These are phyloP conservation scores for Pterocarpus macrocarpus DNA, from an alignment of 306 rosid species.

Conservation along the genomic window DNA sequence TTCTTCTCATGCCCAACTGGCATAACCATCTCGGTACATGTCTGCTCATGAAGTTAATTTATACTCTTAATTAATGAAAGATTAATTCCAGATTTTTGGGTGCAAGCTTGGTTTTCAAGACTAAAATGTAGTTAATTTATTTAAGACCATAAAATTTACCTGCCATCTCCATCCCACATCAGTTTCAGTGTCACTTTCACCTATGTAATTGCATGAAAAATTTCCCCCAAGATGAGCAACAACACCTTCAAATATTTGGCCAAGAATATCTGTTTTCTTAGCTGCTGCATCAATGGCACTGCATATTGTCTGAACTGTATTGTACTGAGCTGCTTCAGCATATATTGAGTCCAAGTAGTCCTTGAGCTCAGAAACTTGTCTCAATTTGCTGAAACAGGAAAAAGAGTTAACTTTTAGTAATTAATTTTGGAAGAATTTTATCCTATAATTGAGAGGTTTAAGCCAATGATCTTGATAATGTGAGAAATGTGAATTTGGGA, in stretches of 20 bases:
- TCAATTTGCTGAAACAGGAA: conserved; percentile 37
- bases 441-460: too few relatives aligned
- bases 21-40: background rate
- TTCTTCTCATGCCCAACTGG: background rate
- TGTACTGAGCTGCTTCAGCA: conserved; percentile 46
- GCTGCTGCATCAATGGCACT: conserved; percentile 54
- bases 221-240: background rate
- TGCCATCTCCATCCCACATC: too few relatives aligned
- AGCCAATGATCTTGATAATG: too few relatives aligned
- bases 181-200: background rate
- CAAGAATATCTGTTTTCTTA: conserved; percentile 41
- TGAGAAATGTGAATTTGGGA: too few relatives aligned
- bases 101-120: too few relatives aligned
- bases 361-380: conserved; percentile 38
- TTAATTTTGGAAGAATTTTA: too few relatives aligned
- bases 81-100: too few relatives aligned
- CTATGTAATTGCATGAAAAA: conserved; percentile 44
- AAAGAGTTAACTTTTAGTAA: too few relatives aligned
- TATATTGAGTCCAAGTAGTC: conserved; percentile 37
- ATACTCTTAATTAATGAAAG: too few relatives aligned
- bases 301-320: conserved; percentile 41
- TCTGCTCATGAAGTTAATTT: background rate
- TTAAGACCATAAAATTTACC: too few relatives aligned
- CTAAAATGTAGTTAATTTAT: too few relatives aligned
- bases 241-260: conserved; percentile 52